Base-by-base conservation (phyloP, 768 basidiomycete genomes). In the Suillus subluteus region DNA sequence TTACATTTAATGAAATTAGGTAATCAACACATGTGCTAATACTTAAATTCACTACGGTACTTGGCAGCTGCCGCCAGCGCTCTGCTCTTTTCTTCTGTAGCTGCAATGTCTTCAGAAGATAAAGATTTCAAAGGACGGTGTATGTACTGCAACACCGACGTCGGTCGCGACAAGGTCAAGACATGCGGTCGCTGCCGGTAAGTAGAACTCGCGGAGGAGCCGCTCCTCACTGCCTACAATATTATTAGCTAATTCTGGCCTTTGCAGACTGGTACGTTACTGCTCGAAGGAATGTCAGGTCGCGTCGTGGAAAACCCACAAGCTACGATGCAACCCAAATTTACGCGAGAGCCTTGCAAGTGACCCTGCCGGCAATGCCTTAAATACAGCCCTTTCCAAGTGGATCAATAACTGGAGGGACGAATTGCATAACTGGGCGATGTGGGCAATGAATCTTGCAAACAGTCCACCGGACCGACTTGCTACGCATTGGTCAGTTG, bases 281-380 rank as follows among this genome's bases (percentile, higher is more conserved):
- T 78, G 76, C 62, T 76, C 75, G 16, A 70, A 70, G 37, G 68
- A 69, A 62, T 76, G 75, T 62, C 73, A 78, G 58, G 70, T 70
- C 6, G 73, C 70, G 0, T 76, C 75, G 4, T 76, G 75, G 77
- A 69, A 30, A 55, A 73, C 74, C 12, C 77, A 77, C 65, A 76
- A 75, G 55, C 64, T 44, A 59, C 68, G 67, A 26, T 70, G 72
- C 58, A 62, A 50, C 30, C 58, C 64, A 11, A 38, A 59, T n/a
- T 41, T 72, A 43, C 66, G 68, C 54, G 68, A 69, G 2, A 65
- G 35, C 23, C 35, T 73, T 8, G 72, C 67, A 32, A 61, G 56
- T 21, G 64, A 74, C 50, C 65, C 68, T 26, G 67, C 62, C 13
- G 68, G 65, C 12, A 58, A 67, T 46, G 66, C 67, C 23, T 46